Evolutionary conservation across 2,329 filamentous ascomycete genomes (phyloP).

Genomic region (Trichoderma sp.): DNA sequence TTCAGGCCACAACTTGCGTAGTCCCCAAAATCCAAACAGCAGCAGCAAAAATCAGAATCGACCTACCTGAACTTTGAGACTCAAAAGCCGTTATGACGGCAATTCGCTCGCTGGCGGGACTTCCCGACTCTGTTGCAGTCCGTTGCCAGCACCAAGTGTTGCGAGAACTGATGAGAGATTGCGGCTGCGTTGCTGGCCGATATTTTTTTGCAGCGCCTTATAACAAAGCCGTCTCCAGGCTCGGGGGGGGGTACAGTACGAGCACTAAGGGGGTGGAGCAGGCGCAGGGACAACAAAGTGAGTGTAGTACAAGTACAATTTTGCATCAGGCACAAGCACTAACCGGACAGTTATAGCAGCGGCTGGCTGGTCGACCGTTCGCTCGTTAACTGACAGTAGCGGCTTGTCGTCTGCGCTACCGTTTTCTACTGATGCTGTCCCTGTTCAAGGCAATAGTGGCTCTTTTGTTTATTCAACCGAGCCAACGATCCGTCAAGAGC

Average conservation of each 20-base stretch:
- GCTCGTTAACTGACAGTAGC: background rate
- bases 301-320: conserved; percentile 1
- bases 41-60: background rate
- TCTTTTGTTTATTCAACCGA: background rate
- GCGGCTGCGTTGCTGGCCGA: conserved; percentile 1
- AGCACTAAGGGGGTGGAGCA: conserved; percentile 7
- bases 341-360: conserved; percentile 9
- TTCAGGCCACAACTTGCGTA: background rate
- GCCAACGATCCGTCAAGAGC: background rate
- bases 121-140: background rate
- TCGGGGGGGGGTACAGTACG: background rate
- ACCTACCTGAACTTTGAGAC: background rate
- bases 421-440: background rate
- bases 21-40: background rate
- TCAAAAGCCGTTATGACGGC: background rate
- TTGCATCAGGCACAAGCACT: background rate
- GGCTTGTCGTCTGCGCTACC: background rate
- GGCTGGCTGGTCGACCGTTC: background rate
- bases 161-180: background rate
- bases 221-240: background rate
- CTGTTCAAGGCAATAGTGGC: background rate
- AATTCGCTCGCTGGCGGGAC: background rate
- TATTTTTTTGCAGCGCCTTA: background rate
- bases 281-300: background rate
- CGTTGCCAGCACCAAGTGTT: background rate